Base-by-base conservation (phyloP, 164 flowering plant genomes). In the Piper betle region DNA sequence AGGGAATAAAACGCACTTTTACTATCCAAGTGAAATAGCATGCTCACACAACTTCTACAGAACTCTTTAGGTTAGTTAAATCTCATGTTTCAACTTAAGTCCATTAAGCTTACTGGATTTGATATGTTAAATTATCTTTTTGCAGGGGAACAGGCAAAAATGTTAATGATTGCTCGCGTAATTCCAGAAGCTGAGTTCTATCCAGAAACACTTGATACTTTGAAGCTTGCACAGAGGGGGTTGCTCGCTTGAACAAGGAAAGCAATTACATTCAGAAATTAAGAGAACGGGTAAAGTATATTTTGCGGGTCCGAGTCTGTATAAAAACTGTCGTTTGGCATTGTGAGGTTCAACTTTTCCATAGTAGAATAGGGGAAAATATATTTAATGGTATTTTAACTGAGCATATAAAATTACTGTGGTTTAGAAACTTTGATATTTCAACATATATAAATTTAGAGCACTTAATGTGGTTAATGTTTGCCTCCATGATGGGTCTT, bases 141-240 rank as follows among this genome's bases (percentile, higher is more conserved):
- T 57, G 17, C 61, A 91, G 96, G 98, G 58, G 95, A 93, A 41
- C 82, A 81, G 67, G 91, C 93, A 50, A 92, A 91, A 71, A 87
- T 87, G 5, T 74, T 91, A 67, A 85, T 88, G 98, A 68, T 91
- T 71, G 96, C 98, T 57, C 96, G 89, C 76, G 84, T 92, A 64
- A 89, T 84, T 59, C 96, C 98, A 33, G 96, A 92, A 72, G 84
- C 62, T 25, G 90, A 83, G 66, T 82, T 85, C 33, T 83, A 76
- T 69, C 75, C 77, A 37, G 89, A 92, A 76, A 87, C 96, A 57
- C 42, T 92, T 8, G 78, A 86, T 60, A 88, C 95, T 33, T 64
- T 88, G 72, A 87, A 83, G 74, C 89, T 87, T 67, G 95, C 95
- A 53, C 93, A 89, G 71, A 80, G 86, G 98, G 98, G 58, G 82